Evolutionary conservation across 805 yeast species (phyloP), one percentile per base, ranked within the genome.

Genomic region (Candida succiphila): DNA sequence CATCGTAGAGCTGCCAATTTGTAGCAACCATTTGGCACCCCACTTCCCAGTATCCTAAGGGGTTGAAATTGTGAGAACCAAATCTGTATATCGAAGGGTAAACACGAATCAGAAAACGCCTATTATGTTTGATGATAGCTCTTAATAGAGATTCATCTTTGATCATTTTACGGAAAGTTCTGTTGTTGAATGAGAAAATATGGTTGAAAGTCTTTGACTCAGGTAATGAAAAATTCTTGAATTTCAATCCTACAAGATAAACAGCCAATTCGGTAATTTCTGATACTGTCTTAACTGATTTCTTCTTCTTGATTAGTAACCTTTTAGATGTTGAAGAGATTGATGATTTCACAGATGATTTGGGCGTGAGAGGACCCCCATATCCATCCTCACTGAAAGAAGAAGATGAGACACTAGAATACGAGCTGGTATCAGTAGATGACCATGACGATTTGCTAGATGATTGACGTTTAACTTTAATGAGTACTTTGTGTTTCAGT

Each of bases 21-120:
- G 95, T 78, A 0, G 98, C 97, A 4, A 84, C 97, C 86, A 92
- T 74, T 50, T 92, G 98, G 9, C 71, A 79, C 1, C 99, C 99
- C 30, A 69, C 61, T 32, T 66, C 65, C 98, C 99, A 92, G 48
- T 74, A 86, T 1, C 56, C 54, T 2, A 84, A 56, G 0, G 98
- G 97, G 29, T 69, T 70, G 49, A 85, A 88, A 48, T 92, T 92
- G 3, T 83, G 67, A 1, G 96, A 86, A 33, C 66, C 78, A 41
- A 83, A 67, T 27, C 96, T 60, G 36, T 77, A 69, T 7, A 76
- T 77, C 1, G 94, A 78, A 0, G 99, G 99, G 49, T 92, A 92
- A 0, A 87, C 72, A 33, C 99, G 65, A 80, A 85, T 78, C 34
- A 89, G 51, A 48, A 67, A 84, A 32, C 66, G 64, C 38, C 77